Conservation (phyloP, 1,139 yeast species). For the Saccharomyces hybrid region DNA sequence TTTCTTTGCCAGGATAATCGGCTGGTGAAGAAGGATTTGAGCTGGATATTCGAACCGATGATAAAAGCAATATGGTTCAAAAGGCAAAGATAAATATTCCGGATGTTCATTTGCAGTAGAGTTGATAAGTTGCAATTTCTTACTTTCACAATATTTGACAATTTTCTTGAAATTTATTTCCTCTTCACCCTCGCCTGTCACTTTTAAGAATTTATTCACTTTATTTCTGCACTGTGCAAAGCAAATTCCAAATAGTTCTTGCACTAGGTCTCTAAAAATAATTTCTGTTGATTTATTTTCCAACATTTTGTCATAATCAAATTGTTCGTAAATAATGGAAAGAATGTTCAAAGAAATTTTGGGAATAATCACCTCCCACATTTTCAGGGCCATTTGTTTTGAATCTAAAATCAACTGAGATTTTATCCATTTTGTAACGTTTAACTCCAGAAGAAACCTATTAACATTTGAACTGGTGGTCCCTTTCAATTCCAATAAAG, state of each 20-base stretch:
- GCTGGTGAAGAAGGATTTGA: conserved; percentile 21
- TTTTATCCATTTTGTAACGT: conserved; percentile 15
- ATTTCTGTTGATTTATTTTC: conserved; percentile 16
- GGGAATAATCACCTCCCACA: conserved; percentile 25
- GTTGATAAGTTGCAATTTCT: conserved; percentile 15
- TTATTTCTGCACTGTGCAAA: conserved; percentile 17
- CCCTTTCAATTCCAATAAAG: conserved; percentile 8
- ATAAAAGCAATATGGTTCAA: conserved; percentile 28
- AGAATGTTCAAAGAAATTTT: conserved; percentile 22
- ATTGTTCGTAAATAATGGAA: conserved; percentile 25
- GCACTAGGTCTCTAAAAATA: conserved; percentile 19
- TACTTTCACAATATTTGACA: conserved; percentile 16
- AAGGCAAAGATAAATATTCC: conserved; percentile 22
- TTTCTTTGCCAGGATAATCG: conserved; percentile 19
- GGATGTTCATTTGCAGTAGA: conserved; percentile 23
- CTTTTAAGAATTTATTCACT: conserved; percentile 7
- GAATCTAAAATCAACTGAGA: conserved; percentile 9
- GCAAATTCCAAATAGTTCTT: conserved; percentile 20
- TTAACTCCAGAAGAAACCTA: conserved; percentile 13
- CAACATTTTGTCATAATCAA: conserved; percentile 19
- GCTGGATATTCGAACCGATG: conserved; percentile 27
- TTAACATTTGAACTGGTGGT: conserved; percentile 11
- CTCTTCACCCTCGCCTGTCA: neutral
- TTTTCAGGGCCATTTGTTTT: conserved; percentile 18
- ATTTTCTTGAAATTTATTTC: conserved; percentile 14